phyloP scores from a whole-genome alignment of 805 yeast genomes.

The Starmerella vitae region DNA sequence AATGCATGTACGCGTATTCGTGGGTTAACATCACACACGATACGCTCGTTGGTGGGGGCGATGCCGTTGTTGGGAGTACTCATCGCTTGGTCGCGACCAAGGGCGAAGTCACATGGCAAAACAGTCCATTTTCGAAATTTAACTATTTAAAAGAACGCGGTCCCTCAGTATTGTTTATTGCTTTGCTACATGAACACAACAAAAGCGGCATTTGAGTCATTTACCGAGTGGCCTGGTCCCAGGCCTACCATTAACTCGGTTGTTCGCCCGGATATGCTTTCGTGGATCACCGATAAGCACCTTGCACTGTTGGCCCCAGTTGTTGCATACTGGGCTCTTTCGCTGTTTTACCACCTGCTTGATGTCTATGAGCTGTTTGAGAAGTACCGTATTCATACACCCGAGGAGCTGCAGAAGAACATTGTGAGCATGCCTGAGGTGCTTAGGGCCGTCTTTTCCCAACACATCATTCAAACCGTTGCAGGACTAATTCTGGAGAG shows the following conservation, averaged over 20 bases:
- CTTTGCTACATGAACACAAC: background rate
- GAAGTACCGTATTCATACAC: slow-evolving; percentile 78
- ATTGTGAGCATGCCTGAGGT: slow-evolving; percentile 61
- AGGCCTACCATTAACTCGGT: slow-evolving; percentile 8
- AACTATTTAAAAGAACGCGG: too few relatives aligned
- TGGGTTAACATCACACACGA: too few relatives aligned
- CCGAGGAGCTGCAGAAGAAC: slow-evolving; percentile 74
- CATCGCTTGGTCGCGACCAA: slow-evolving; percentile 1
- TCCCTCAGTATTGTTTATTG: too few relatives aligned
- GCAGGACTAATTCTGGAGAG: slow-evolving; percentile 46
- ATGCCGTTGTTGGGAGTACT: too few relatives aligned
- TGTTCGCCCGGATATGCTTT: slow-evolving; percentile 32
- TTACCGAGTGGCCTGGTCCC: slow-evolving; percentile 13
- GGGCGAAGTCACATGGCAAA: background rate
- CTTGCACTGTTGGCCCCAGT: slow-evolving; percentile 66
- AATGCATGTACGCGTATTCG: too few relatives aligned
- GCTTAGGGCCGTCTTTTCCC: slow-evolving; percentile 64
- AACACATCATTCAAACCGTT: slow-evolving; percentile 69
- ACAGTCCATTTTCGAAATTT: too few relatives aligned
- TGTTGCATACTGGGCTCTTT: slow-evolving; percentile 69
- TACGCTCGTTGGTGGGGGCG: too few relatives aligned
- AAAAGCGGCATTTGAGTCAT: background rate
- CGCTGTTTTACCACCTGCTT: slow-evolving; percentile 57
- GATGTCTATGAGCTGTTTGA: slow-evolving; percentile 69
- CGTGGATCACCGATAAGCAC: slow-evolving; percentile 57